Evolutionary conservation across 2,329 filamentous ascomycete genomes (phyloP).

Genomic region (Fusarium temperatum): DNA sequence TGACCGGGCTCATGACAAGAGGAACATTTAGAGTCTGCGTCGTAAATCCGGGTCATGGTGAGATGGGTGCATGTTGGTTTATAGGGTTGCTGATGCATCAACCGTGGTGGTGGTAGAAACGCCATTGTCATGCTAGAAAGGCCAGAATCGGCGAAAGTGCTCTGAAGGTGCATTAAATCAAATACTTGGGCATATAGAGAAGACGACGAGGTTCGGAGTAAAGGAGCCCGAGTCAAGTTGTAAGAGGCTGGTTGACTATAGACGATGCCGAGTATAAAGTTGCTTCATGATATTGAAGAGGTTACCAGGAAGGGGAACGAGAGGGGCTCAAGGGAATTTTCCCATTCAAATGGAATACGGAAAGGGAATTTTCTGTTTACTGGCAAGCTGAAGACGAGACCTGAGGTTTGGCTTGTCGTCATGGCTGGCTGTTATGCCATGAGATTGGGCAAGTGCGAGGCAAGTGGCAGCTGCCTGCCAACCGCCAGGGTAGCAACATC

Average conservation of each 20-base stretch:
- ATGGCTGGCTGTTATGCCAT: neutral
- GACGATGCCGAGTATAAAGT: constrained; percentile 14
- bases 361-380: neutral
- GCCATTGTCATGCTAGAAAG: constrained; percentile 19
- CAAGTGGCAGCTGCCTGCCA: constrained; percentile 25
- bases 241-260: neutral
- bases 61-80: constrained; percentile 69
- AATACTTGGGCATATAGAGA: neutral
- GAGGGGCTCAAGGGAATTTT: neutral
- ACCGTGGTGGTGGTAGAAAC: constrained; percentile 12
- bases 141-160: neutral
- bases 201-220: too few relatives aligned
- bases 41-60: constrained; percentile 73
- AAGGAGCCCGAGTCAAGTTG: neutral
- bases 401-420: neutral
- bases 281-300: constrained; percentile 6
- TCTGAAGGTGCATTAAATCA: neutral
- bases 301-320: neutral
- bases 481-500: neutral
- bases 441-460: constrained; percentile 35
- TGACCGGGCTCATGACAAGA: constrained; percentile 64
- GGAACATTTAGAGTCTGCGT: constrained; percentile 61
- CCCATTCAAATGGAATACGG: neutral
- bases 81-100: constrained; percentile 33
- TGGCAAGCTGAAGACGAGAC: neutral